A percentile compares a stretch with the other conserved stretches of the same genome.
These are phyloP conservation scores for Raphanus raphanistrum DNA, from an alignment of 345 rosid species.

Conservation along the genomic window DNA sequence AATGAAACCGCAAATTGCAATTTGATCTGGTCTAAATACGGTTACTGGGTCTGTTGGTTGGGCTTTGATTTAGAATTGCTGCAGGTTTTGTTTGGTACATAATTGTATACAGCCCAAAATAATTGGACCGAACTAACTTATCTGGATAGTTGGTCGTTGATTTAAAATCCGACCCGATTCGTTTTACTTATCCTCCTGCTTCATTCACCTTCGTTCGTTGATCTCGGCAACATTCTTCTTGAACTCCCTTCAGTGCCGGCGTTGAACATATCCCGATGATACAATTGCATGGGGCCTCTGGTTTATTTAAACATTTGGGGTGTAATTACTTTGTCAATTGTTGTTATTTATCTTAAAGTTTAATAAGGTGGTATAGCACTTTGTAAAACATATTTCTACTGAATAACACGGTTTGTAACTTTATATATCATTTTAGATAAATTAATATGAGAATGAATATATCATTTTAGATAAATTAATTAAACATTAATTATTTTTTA, in stretches of 20 bases:
- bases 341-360: too few relatives aligned
- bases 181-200: neutral
- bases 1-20: neutral
- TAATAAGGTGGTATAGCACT: too few relatives aligned
- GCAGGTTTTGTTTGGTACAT: neutral
- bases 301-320: too few relatives aligned
- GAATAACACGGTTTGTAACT: too few relatives aligned
- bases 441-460: too few relatives aligned
- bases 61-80: neutral
- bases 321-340: too few relatives aligned
- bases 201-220: constrained; percentile 13
- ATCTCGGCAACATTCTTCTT: constrained; percentile 25
- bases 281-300: too few relatives aligned
- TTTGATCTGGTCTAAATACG: constrained; percentile 2
- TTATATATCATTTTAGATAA: too few relatives aligned
- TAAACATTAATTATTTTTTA: too few relatives aligned
- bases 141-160: constrained; percentile 20
- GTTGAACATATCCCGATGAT: too few relatives aligned
- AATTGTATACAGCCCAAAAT: constrained; percentile 4
- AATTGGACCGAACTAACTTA: neutral
- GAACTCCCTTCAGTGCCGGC: constrained; percentile 3
- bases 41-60: neutral
- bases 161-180: constrained; percentile 6
- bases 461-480: too few relatives aligned
- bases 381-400: too few relatives aligned